Percentiles rank a stretch among this genome's conserved stretches.
Evolutionary conservation across 257 asterid species (phyloP).

Genomic region (Nicotiana tabacum): DNA sequence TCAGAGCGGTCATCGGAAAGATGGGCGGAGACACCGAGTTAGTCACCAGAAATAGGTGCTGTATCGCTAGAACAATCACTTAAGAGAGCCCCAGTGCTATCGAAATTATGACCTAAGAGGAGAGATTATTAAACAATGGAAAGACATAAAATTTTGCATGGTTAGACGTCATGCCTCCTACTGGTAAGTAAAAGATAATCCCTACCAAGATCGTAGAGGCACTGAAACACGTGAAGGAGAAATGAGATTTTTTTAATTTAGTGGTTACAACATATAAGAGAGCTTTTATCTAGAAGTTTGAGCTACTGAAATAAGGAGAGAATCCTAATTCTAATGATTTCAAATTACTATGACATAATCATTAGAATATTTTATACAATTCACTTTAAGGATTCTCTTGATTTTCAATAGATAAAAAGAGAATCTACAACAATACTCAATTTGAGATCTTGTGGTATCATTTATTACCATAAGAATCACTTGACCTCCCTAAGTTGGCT

Average conservation of each 20-base stretch:
- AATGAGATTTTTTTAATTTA: background rate
- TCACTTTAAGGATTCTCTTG: slow-evolving; percentile 13
- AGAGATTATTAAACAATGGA: background rate
- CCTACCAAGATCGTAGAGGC: slow-evolving; percentile 1
- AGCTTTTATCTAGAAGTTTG: background rate
- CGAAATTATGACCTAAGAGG: background rate
- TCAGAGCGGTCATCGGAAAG: background rate
- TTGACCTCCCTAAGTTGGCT: background rate
- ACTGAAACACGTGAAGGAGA: background rate
- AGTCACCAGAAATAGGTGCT: background rate
- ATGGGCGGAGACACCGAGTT: background rate
- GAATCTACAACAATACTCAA: background rate
- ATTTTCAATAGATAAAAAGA: background rate
- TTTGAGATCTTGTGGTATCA: background rate
- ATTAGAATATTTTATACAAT: background rate
- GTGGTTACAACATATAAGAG: background rate
- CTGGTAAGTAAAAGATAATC: slow-evolving; percentile 10
- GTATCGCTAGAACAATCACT: background rate
- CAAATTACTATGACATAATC: background rate
- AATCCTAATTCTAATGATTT: background rate
- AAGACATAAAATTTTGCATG: background rate
- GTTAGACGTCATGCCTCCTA: background rate
- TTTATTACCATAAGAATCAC: background rate
- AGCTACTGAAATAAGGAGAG: background rate
- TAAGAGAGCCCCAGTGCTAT: background rate